phyloP scores from a whole-genome alignment of 441 rosid genomes.

The Jatropha multifida region DNA sequence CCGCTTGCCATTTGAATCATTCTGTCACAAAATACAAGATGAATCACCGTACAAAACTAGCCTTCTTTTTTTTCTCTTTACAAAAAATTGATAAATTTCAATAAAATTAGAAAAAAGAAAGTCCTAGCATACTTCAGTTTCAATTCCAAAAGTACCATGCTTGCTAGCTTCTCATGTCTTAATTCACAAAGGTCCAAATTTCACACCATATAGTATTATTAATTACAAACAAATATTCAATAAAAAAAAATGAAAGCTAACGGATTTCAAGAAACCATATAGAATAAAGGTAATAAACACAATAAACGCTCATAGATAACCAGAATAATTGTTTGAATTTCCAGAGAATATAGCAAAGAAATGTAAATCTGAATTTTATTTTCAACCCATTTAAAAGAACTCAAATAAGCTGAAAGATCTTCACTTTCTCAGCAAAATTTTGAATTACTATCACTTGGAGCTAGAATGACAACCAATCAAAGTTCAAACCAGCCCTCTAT shows the following conservation, averaged over 20 bases:
- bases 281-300: background rate
- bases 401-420: background rate
- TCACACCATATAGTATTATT: background rate
- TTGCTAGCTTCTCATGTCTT: constrained; percentile 8
- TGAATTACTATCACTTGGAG: background rate
- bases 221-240: background rate
- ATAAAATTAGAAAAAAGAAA: background rate
- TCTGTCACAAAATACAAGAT: constrained; percentile 42
- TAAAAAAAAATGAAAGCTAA: background rate
- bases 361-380: background rate
- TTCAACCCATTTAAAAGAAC: background rate
- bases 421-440: background rate
- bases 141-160: background rate
- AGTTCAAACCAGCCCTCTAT: background rate
- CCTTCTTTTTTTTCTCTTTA: background rate
- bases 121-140: background rate
- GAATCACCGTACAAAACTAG: background rate
- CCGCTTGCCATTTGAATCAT: constrained; percentile 59
- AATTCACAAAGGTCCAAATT: background rate
- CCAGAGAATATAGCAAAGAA: background rate
- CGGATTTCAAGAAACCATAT: constrained; percentile 2
- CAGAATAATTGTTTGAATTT: background rate
- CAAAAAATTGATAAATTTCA: background rate
- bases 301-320: background rate
- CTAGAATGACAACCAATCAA: background rate